Evolutionary conservation across 176 grass and related monocot species (phyloP).

Genomic region (Zea luxurians): DNA sequence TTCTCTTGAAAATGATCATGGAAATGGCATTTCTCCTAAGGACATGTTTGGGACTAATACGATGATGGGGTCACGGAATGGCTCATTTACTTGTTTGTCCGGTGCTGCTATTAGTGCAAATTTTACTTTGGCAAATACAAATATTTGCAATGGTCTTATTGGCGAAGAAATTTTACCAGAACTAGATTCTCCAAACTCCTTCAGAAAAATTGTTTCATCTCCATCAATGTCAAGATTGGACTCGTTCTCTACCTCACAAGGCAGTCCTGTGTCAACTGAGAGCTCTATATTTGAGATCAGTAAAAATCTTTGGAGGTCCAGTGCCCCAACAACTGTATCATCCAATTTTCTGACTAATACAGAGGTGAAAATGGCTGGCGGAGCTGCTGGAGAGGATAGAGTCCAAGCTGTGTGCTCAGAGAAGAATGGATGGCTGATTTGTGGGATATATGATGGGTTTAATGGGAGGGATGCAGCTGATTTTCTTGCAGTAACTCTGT

Average conservation of each 20-base stretch:
- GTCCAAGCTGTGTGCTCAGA: conserved; percentile 99
- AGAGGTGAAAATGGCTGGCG: conserved; percentile 90
- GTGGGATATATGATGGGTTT: conserved; percentile 98
- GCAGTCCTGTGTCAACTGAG: conserved; percentile 47
- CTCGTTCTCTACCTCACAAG: conserved; percentile 52
- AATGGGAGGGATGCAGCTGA: conserved; percentile 98
- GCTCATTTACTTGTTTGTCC: conserved; percentile 94
- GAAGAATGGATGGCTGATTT: conserved; percentile 95
- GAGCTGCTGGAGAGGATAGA: conserved; percentile 97
- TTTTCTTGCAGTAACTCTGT: conserved; percentile 89
- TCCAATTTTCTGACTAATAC: conserved; percentile 80
- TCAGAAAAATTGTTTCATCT: conserved; percentile 83
- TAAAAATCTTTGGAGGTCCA: conserved; percentile 65
- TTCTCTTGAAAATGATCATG: conserved; percentile 47
- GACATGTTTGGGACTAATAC: conserved; percentile 54
- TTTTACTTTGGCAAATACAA: conserved; percentile 91
- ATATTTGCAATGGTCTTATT: conserved; percentile 94
- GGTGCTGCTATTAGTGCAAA: conserved; percentile 98
- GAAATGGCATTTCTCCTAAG: conserved; percentile 45
- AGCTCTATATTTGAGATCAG: conserved; percentile 59
- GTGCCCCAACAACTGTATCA: conserved; percentile 57
- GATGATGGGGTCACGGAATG: conserved; percentile 50
- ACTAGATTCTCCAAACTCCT: conserved; percentile 94
- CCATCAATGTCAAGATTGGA: conserved; percentile 88
- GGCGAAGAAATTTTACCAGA: conserved; percentile 90